Evolutionary conservation across 139 green algal genomes (phyloP), one percentile per base, ranked within the genome.

Genomic region (Gonium pectorale): DNA sequence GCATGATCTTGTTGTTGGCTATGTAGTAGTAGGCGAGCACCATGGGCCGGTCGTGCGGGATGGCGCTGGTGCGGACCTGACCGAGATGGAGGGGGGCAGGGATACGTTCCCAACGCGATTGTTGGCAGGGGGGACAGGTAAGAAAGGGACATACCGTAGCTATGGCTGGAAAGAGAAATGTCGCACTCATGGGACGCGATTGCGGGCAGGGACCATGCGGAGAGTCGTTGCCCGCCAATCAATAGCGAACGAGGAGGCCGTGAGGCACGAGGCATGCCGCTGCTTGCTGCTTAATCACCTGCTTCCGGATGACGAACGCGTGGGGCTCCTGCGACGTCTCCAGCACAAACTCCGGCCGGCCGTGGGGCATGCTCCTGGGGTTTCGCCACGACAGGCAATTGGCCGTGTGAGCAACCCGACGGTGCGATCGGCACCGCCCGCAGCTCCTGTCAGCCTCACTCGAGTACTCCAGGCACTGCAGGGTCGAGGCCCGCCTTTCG

Each of bases 1-100:
- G 75, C 75, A 82, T 82, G 31, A 82, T 82, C 29, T 82, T 82
- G 60, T 82, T 82, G 75, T 82, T 82, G 13, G 75, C 75, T 29
- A 82, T 71, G 75, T 82, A 82, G 41, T 82, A 82, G 29, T 82
- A 82, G 4, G 75, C 75, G 6, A 72, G 75, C 0, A 72, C 75
- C 24, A 72, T 15, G 13, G 75, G 75, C 40, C 75, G 75, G 38
- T 82, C 75, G 41, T 46, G 31, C 11, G 75, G 59, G 43, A 72
- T 82, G 29, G 75, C 59, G 59, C 41, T 82, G 0, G 21, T 54
- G 24, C 75, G 75, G 13, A 82, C 13, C 75, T 82, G 40, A 22
- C 9, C 5, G 37, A 6, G 35, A 72, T 31, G 37, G 46, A 19
- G 26, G n/a, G 26, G 56, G 19, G 56, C 19, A 35, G 26, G 31